These are phyloP conservation scores for Meripilus lineatus DNA, from an alignment of 1,284 basidiomycete genomes.

Conservation along the genomic window DNA sequence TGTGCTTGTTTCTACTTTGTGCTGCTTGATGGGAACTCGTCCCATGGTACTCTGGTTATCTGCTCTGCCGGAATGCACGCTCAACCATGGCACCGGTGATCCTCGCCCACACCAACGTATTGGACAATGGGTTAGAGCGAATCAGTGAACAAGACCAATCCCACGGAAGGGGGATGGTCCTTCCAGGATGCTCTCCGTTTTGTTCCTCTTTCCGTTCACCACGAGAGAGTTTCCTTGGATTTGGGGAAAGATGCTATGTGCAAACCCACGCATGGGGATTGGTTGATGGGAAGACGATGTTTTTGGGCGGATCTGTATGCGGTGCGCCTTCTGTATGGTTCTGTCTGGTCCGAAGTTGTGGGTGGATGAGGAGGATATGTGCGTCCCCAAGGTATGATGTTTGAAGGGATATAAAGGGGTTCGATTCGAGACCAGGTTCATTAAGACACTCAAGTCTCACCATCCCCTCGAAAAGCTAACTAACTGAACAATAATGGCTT, in stretches of 20 bases:
- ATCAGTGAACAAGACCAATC: constrained; percentile 1
- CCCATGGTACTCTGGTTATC: neutral
- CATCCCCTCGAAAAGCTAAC: neutral
- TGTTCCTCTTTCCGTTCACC: no score
- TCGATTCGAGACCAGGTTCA: neutral
- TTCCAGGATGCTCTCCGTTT: no score
- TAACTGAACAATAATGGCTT: constrained; percentile 7
- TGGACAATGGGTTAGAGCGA: neutral
- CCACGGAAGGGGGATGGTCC: neutral
- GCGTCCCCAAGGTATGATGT: neutral
- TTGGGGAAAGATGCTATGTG: no score
- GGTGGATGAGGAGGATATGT: neutral
- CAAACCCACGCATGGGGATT: no score
- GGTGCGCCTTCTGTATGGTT: no score
- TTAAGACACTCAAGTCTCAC: constrained; percentile 6
- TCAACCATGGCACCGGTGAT: neutral
- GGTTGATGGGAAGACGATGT: no score
- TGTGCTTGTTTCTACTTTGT: neutral
- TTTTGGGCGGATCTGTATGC: no score
- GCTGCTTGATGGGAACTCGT: neutral
- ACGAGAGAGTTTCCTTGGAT: no score
- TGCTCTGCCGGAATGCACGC: neutral
- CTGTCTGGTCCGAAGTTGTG: no score
- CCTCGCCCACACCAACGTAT: neutral
- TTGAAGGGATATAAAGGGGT: constrained; percentile 5